Conservation (phyloP, 108 stramenopile species). For the Cylindrotheca closterium region DNA sequence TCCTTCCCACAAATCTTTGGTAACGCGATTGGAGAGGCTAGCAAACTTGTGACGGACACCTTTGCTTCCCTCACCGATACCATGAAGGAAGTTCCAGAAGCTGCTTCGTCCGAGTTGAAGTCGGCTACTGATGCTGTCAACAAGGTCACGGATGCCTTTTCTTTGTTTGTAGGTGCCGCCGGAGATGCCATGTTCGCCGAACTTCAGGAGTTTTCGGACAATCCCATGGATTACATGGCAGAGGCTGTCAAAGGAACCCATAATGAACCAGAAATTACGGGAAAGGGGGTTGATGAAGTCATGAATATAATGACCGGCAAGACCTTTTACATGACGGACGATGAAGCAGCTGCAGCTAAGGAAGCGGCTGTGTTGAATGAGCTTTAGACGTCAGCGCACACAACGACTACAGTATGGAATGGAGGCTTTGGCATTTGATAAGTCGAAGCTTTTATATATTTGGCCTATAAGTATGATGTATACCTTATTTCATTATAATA, state of each 20-base stretch:
- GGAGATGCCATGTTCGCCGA: neutral
- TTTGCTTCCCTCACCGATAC: neutral
- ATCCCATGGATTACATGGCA: neutral
- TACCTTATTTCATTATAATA: too few species aligned
- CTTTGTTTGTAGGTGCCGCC: slow-evolving; percentile 1
- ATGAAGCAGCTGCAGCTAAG: neutral
- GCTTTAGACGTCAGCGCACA: neutral
- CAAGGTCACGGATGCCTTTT: neutral
- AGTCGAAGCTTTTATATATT: too few species aligned
- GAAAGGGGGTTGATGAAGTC: neutral
- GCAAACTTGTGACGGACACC: slow-evolving; percentile 6
- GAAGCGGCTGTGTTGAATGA: neutral
- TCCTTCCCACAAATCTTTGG: slow-evolving; percentile 12
- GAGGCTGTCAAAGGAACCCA: slow-evolving; percentile 2
- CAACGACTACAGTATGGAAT: too few species aligned
- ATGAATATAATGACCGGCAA: neutral
- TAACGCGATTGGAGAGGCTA: slow-evolving; percentile 4
- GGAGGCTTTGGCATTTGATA: too few species aligned
- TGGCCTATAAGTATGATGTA: too few species aligned
- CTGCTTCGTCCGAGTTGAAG: neutral
- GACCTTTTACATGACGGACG: neutral
- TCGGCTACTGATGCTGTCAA: slow-evolving; percentile 2
- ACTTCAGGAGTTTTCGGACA: slow-evolving; percentile 3
- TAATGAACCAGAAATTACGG: too few species aligned
- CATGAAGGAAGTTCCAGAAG: neutral